A percentile compares a stretch with the other conserved stretches of the same genome.
phyloP scores from a whole-genome alignment of 371 early-diverging fungal genomes.

The Zopfochytrium polystomum region DNA sequence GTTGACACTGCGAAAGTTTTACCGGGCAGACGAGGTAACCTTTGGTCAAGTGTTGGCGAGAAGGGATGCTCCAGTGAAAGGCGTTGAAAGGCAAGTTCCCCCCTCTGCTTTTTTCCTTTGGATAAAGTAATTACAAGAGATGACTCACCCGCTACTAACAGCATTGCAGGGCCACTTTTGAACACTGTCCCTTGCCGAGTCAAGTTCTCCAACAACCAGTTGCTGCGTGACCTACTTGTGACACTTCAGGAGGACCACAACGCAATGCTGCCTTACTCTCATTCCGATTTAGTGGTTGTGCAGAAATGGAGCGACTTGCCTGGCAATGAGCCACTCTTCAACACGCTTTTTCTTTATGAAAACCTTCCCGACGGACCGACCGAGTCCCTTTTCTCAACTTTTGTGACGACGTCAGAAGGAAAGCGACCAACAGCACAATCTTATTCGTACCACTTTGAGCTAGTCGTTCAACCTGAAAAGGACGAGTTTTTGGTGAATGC shows the following conservation, averaged over 20 bases:
- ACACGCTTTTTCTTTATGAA: slow-evolving; percentile 16
- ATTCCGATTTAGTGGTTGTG: too few relatives aligned
- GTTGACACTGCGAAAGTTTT: slow-evolving; percentile 14
- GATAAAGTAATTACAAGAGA: too few relatives aligned
- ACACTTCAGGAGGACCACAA: too few relatives aligned
- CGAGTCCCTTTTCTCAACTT: neutral
- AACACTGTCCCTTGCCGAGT: too few relatives aligned
- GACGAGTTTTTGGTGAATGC: neutral
- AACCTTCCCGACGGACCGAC: slow-evolving; percentile 8
- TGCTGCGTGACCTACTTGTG: too few relatives aligned
- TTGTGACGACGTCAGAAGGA: neutral
- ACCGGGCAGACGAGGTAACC: slow-evolving; percentile 21
- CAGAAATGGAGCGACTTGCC: too few relatives aligned
- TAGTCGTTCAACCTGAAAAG: neutral
- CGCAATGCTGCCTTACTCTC: too few relatives aligned
- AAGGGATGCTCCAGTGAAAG: slow-evolving; percentile 20
- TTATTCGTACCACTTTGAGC: slow-evolving; percentile 4
- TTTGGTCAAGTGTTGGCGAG: slow-evolving; percentile 31
- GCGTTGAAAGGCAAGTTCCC: slow-evolving; percentile 10
- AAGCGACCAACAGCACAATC: too few relatives aligned
- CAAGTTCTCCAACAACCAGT: too few relatives aligned
- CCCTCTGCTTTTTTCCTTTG: too few relatives aligned
- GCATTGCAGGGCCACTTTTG: too few relatives aligned
- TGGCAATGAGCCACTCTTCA: slow-evolving; percentile 6
- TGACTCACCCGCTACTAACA: too few relatives aligned